Evolutionary conservation across 1,284 basidiomycete genomes (phyloP).

Genomic region (Coriolopsis trogii): DNA sequence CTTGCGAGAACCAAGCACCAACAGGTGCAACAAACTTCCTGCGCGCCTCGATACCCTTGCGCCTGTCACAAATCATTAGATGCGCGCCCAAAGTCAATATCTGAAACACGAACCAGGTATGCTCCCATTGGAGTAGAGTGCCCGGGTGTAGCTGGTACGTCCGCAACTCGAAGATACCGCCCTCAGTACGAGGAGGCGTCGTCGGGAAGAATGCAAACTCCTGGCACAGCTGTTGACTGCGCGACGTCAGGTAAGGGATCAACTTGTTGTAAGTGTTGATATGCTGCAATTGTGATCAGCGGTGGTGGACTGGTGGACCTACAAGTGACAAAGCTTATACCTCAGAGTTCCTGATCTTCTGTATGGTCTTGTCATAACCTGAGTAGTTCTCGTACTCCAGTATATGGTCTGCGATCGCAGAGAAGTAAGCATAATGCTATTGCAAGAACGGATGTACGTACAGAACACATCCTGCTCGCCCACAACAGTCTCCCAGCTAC

Average conservation of each 20-base stretch:
- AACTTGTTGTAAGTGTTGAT: slow-evolving; percentile 64
- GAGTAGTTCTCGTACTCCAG: slow-evolving; percentile 90
- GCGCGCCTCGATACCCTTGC: slow-evolving; percentile 86
- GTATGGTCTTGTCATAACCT: slow-evolving; percentile 76
- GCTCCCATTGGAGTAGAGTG: slow-evolving; percentile 90
- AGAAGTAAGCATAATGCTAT: not conserved
- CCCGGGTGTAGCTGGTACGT: slow-evolving; percentile 86
- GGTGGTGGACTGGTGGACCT: too few relatives aligned
- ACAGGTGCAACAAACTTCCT: slow-evolving; percentile 83
- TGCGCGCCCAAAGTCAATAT: not conserved
- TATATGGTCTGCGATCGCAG: slow-evolving; percentile 58
- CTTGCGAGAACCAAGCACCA: slow-evolving; percentile 94
- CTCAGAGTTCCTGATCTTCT: slow-evolving; percentile 61
- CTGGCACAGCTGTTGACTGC: slow-evolving; percentile 81
- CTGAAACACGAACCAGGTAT: slow-evolving; percentile 67
- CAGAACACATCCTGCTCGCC: slow-evolving; percentile 88
- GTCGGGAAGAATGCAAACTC: slow-evolving; percentile 96
- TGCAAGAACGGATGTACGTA: slow-evolving; percentile 30
- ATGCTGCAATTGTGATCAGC: slow-evolving; percentile 64
- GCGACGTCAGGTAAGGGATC: slow-evolving; percentile 71
- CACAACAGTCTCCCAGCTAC: slow-evolving; percentile 88
- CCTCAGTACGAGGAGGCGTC: slow-evolving; percentile 80
- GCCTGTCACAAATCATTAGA: slow-evolving; percentile 47
- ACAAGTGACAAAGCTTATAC: slow-evolving; percentile 39
- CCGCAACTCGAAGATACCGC: slow-evolving; percentile 91